Base-by-base conservation (phyloP, 768 basidiomycete genomes). In the Paxillus ammoniavirescens region DNA sequence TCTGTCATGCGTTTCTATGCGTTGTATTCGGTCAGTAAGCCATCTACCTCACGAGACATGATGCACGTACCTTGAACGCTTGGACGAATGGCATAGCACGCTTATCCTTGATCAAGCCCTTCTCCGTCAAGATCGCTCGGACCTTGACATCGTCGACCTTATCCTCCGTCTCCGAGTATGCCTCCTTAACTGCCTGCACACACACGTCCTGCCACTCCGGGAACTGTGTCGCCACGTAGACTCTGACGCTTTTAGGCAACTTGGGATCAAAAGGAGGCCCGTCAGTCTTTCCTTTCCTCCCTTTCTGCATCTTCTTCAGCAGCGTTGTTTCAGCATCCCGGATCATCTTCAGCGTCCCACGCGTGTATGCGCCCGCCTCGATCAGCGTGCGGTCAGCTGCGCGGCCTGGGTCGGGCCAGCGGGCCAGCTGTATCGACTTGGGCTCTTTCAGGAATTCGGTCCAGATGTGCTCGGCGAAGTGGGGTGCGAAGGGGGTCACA, bases 61-160 rank as follows among this genome's bases (percentile, higher is more conserved):
- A 1, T 40, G 23, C 8, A 60, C 77, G 36, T 49, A 94, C 96
- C 86, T 97, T 95, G 85, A 98, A 90, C 30, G 79, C 74, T 54
- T 96, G 91, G 43, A 94, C 83, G 73, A 96, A 98, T 6, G 95
- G 95, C 96, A 98, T 98, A 40, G 81, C 81, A 41, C 86, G 83
- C 77, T 98, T 98, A 74, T 98, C 93, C 80, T 97, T 98, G 73
- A 94, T 86, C 68, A 98, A 67, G 5, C 91, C 93, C 18, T 77
- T 79, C 66, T 82, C 77, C 8, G 78, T 79, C 67, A 98, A 67
- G 59, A 81, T 60, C 62, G 83, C 76, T 68, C 86, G 81, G 47
- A 95, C 82, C 68, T 84, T 86, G 36, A 74, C 83, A 65, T 98
- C 94, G 65, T 99, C 91, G 33, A 98, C 87, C 60, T 77, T 80